These are phyloP conservation scores for Blepharisma stoltei DNA, from an alignment of 73 alveolate genomes.

Conservation along the genomic window DNA sequence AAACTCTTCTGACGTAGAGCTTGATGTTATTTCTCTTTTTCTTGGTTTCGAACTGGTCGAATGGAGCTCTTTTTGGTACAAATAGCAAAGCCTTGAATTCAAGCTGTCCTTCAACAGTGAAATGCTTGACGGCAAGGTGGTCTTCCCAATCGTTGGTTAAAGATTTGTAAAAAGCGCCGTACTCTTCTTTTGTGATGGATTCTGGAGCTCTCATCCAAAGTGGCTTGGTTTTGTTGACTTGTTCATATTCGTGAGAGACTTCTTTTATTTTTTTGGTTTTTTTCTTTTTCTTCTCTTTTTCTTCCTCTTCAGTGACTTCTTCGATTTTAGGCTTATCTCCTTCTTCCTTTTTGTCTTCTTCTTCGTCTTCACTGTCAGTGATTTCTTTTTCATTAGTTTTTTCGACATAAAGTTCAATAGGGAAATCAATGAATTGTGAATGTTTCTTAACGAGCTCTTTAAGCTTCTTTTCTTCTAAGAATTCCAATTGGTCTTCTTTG, in stretches of 20 bases:
- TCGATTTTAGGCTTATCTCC: constrained; percentile 40
- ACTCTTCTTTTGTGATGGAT: constrained; percentile 98
- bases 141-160: constrained; percentile 99
- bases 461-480: constrained; percentile 95
- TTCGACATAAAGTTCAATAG: constrained; percentile 95
- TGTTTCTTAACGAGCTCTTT: constrained; percentile 98
- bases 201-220: constrained; percentile 98
- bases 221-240: constrained; percentile 99
- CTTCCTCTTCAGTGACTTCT: constrained; percentile 76
- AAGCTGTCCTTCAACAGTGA: constrained; percentile 98
- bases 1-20: constrained; percentile 98
- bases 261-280: constrained; percentile 97
- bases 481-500: constrained; percentile 98
- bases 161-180: constrained; percentile 96
- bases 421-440: constrained; percentile 98
- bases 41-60: constrained; percentile 99
- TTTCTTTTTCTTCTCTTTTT: constrained; percentile 87
- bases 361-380: constrained; percentile 96
- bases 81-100: constrained; percentile 99
- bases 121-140: constrained; percentile 97
- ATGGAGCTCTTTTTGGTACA: constrained; percentile 99
- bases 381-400: constrained; percentile 97
- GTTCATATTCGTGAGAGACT: constrained; percentile 97
- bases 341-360: constrained; percentile 56
- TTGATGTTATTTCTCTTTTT: constrained; percentile 98